Evolutionary conservation across 2,329 filamentous ascomycete genomes (phyloP), one percentile per base, ranked within the genome.

Genomic region (Aspergillus arachidicola): DNA sequence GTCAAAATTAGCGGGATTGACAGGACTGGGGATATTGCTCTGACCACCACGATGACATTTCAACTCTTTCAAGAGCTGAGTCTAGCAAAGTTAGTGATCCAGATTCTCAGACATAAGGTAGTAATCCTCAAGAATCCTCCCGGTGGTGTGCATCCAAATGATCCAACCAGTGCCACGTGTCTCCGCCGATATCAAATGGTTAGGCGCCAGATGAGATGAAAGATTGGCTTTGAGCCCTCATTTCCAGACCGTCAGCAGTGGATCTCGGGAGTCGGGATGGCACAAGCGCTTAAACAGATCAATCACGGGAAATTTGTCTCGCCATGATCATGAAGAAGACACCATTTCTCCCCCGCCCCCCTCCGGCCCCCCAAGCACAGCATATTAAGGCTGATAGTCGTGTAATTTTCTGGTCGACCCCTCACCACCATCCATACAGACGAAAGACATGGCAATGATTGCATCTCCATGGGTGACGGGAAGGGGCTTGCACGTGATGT

Each of bases 151-250:
- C 62, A 65, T 67, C 59, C 62, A 62, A 66, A 50, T 50, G 23
- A 50, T 50, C 48, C 48, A 32, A 51, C 59, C 59, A 21, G 34
- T 60, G 55, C 67, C 68, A 70, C 68, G 67, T 70, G 68, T 68
- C 57, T 53, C 45, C 45, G 57, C 59, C 53, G 19, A 36, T 56
- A 58, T 41, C 61, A 62, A 57, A 36, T 54, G 34, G 53, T 60
- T 68, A 70, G 66, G 64, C 68, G 67, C 67, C 66, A 61, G 64
- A 64, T 45, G 34, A 62, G 57, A 60, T 61, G 38, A 64, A 12
- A 34, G 26, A 56, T 28, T 46, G 23, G 46, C 45, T 58, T 41
- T 36, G 32, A 58, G 45, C 30, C 30, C 46, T 21, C 23, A 45
- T 57, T 58, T 58, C 43, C 54, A 58, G 60, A 46, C 60, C 55